These are phyloP conservation scores for Sporobolomyces pararoseus DNA, from an alignment of 768 basidiomycete genomes.

Conservation along the genomic window DNA sequence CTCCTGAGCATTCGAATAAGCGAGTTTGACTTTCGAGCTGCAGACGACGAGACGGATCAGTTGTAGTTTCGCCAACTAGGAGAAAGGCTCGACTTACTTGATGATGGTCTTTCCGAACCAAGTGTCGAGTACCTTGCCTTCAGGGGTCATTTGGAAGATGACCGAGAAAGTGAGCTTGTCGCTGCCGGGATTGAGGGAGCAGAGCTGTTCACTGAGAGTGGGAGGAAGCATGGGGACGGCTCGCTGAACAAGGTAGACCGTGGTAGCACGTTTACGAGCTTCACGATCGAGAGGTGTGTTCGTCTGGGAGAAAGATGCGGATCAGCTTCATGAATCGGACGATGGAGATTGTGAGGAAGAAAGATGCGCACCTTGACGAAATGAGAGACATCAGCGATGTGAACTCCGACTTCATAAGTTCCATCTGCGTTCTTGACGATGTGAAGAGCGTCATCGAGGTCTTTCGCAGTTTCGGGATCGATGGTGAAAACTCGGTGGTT, in stretches of 20 bases:
- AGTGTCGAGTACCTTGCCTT: constrained; percentile 76
- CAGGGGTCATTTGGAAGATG: constrained; percentile 76
- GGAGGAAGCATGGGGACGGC: constrained; percentile 97
- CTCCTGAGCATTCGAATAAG: constrained; percentile 75
- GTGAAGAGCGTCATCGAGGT: constrained; percentile 91
- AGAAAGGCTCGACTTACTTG: constrained; percentile 56
- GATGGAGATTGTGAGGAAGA: too few relatives aligned
- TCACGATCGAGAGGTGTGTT: constrained; percentile 93
- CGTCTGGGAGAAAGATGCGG: constrained; percentile 39
- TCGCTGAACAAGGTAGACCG: constrained; percentile 93
- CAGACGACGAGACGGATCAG: background rate
- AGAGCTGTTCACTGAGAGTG: constrained; percentile 83
- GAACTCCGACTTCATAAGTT: constrained; percentile 87
- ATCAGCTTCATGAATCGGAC: too few relatives aligned
- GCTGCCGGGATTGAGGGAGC: constrained; percentile 79
- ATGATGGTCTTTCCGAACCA: constrained; percentile 93
- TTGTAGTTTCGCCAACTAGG: background rate
- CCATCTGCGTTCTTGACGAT: constrained; percentile 85
- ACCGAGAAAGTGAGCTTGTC: constrained; percentile 90
- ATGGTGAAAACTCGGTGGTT: constrained; percentile 83
- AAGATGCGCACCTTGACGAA: constrained; percentile 62
- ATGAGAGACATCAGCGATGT: constrained; percentile 91
- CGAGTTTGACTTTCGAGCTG: constrained; percentile 80
- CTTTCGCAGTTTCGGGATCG: constrained; percentile 82
- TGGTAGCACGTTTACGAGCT: constrained; percentile 85